Conservation (phyloP, 768 basidiomycete genomes). For the Megacollybia marginata region DNA sequence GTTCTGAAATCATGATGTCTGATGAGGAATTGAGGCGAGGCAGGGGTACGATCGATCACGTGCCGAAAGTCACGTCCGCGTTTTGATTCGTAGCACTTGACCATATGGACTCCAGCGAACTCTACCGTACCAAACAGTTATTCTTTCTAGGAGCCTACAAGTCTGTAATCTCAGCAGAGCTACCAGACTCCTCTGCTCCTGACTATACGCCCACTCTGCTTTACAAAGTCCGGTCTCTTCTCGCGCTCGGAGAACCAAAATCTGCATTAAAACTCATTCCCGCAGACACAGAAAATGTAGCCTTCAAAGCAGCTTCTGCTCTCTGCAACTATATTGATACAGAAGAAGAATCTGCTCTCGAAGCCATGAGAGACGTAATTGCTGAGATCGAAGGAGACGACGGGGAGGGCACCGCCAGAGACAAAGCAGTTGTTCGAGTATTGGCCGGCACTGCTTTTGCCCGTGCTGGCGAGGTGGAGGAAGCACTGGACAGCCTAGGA, state of each 20-base stretch:
- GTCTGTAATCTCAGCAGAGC: constrained; percentile 42
- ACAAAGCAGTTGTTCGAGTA: constrained; percentile 69
- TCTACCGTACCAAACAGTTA: constrained; percentile 68
- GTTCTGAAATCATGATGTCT: too few relatives aligned
- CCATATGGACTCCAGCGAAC: constrained; percentile 49
- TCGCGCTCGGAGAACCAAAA: constrained; percentile 58
- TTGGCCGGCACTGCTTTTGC: constrained; percentile 85
- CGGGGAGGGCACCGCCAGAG: constrained; percentile 54
- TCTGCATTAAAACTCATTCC: constrained; percentile 53
- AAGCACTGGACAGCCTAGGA: constrained; percentile 84
- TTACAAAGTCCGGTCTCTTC: constrained; percentile 72
- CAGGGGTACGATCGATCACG: too few relatives aligned
- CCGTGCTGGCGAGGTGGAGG: constrained; percentile 79
- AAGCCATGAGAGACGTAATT: constrained; percentile 77
- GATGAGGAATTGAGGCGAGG: too few relatives aligned
- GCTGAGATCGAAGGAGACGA: constrained; percentile 84
- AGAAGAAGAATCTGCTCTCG: constrained; percentile 55
- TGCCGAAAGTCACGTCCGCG: too few relatives aligned
- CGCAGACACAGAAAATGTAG: constrained; percentile 50
- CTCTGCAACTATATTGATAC: constrained; percentile 61
- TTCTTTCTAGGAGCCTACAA: constrained; percentile 74
- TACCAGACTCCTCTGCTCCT: constrained; percentile 54
- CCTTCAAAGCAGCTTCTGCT: constrained; percentile 62
- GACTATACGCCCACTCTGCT: constrained; percentile 62
- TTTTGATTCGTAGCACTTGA: not conserved